Evolutionary conservation across 306 rosid genomes (phyloP), one percentile per base, ranked within the genome.

Genomic region (Crotalaria pallida): DNA sequence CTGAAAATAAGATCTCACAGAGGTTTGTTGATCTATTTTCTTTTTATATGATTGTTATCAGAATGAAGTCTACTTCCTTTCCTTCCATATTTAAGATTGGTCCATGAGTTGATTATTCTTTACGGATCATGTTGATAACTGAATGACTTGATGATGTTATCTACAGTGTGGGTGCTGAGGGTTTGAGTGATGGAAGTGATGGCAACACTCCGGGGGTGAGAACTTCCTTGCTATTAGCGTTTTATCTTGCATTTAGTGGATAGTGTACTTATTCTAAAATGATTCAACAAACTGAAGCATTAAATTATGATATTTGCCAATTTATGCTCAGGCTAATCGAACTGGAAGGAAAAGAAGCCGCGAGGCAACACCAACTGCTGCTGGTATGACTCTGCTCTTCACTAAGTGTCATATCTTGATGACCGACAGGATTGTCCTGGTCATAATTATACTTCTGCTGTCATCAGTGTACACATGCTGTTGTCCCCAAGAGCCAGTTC

Each of bases 161-260:
- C 17, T 73, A 45, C 96, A 94, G 97, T 84, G 69, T 26, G 71
- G 92, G 78, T 50, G 86, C 92, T 2, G 96, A 89, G 58, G 96
- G 88, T 70, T 85, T 96, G 21, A 91, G 92, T 23, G 86, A 86
- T 85, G 96, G 93, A 79, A 94, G 99, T 84, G 89, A 81, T 47
- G 89, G 88, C 77, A 88, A 82, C 75, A 86, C 92, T 67, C 53
- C 88, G 43, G 73, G 85, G 91, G 99, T 94, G 62, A 87, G 89
- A 76, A 65, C 49, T 74, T 43, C 58, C 24, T 64, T 50, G 34
- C 44, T 6, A 44, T 43, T 58, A 34, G 61, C 56, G 40, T 69
- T 50, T 48, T 2, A 65, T 41, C 49, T n/a, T 5, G 52, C 27
- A 73, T 64, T 56, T 49, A 56, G 6, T 65, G 33, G 34, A 27